Conservation (phyloP, 2,329 filamentous ascomycete species). For the Nothophoma quercina region DNA sequence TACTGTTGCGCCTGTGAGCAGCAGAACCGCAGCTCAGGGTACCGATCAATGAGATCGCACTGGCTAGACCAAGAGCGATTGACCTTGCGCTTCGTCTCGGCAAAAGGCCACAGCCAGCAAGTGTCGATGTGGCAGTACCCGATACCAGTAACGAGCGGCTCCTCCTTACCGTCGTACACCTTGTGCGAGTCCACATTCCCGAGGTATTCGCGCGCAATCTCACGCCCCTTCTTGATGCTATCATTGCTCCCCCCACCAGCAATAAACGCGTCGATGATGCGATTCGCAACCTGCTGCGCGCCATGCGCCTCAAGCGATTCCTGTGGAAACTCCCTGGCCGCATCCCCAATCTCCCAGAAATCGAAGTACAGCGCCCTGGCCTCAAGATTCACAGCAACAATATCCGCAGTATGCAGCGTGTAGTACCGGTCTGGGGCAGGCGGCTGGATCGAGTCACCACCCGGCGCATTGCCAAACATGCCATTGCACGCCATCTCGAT, state of each 20-base stretch:
- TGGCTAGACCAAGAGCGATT: conserved; percentile 96
- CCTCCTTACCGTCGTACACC: conserved; percentile 79
- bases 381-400: conserved; percentile 86
- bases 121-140: conserved; percentile 98
- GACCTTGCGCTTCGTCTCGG: conserved; percentile 96
- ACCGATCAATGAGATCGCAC: conserved; percentile 92
- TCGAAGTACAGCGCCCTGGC: conserved; percentile 87
- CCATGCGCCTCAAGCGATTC: conserved; percentile 90
- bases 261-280: conserved; percentile 90
- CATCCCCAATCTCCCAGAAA: conserved; percentile 95
- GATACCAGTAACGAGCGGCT: conserved; percentile 83
- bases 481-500: conserved; percentile 98
- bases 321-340: conserved; percentile 85
- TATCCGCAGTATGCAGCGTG: conserved; percentile 77
- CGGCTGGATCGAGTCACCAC: conserved; percentile 86
- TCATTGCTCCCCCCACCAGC: conserved; percentile 74
- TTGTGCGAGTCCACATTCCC: conserved; percentile 82
- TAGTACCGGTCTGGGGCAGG: conserved; percentile 86
- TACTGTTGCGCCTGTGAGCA: conserved; percentile 96
- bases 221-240: conserved; percentile 78
- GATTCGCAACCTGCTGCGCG: conserved; percentile 82
- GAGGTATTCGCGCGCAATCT: conserved; percentile 83
- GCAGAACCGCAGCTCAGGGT: conserved; percentile 90
- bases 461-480: conserved; percentile 94
- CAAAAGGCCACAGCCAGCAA: conserved; percentile 99